Evolutionary conservation across 495 filamentous ascomycete genomes (phyloP).

Genomic region (Wilcoxina mikolae): DNA sequence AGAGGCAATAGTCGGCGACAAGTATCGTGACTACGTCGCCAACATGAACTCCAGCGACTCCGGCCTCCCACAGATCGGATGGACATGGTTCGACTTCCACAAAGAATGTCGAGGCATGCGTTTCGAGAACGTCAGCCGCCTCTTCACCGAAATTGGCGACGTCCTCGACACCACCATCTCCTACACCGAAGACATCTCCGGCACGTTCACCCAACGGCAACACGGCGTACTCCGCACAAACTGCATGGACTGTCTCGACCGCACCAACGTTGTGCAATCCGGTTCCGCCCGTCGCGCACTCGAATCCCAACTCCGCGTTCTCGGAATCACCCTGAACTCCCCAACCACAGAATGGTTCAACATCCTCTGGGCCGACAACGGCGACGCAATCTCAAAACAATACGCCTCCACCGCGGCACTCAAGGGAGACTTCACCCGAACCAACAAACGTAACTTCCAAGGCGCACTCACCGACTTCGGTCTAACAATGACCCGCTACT

Average conservation of each 20-base stretch:
- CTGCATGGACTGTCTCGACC: slow-evolving; percentile 94
- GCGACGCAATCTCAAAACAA: slow-evolving; percentile 56
- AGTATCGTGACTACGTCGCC: slow-evolving; percentile 52
- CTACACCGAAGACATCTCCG: slow-evolving; percentile 44
- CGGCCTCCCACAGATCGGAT: slow-evolving; percentile 41
- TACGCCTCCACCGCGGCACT: slow-evolving; percentile 83
- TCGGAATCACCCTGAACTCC: slow-evolving; percentile 60
- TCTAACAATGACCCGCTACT: slow-evolving; percentile 60
- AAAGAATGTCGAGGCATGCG: slow-evolving; percentile 84
- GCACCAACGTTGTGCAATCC: slow-evolving; percentile 85
- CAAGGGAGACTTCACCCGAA: slow-evolving; percentile 90
- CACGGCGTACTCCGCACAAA: slow-evolving; percentile 72
- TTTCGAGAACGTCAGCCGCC: slow-evolving; percentile 75
- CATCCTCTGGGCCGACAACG: slow-evolving; percentile 88
- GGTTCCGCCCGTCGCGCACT: slow-evolving; percentile 65
- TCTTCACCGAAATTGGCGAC: slow-evolving; percentile 52
- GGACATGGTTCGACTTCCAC: slow-evolving; percentile 97
- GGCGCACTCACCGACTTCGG: slow-evolving; percentile 89
- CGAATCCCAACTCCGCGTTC: slow-evolving; percentile 56
- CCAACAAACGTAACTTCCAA: slow-evolving; percentile 75
- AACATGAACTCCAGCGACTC: slow-evolving; percentile 46
- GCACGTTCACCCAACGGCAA: slow-evolving; percentile 38
- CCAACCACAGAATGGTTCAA: slow-evolving; percentile 82
- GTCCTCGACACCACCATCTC: slow-evolving; percentile 49
- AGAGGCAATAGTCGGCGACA: slow-evolving; percentile 60